These are phyloP conservation scores for Aspergillus neotritici DNA, from an alignment of 2,329 filamentous ascomycete genomes.

Conservation along the genomic window DNA sequence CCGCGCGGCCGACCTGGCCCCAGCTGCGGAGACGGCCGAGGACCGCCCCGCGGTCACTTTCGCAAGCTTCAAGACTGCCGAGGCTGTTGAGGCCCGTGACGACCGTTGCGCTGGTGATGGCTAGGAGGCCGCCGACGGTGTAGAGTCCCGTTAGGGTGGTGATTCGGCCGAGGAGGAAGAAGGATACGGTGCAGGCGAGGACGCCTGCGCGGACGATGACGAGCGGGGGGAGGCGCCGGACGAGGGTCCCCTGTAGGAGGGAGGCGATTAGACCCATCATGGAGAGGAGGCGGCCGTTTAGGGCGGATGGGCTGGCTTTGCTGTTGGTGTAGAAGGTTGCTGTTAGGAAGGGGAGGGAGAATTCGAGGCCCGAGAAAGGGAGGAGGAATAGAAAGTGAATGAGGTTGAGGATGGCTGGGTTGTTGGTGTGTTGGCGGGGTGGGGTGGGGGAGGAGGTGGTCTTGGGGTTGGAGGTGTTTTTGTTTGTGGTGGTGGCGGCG, in stretches of 20 bases:
- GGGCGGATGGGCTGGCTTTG: constrained; percentile 51
- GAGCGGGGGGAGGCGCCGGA: constrained; percentile 75
- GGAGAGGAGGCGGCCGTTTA: constrained; percentile 80
- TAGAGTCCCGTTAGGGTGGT: constrained; percentile 67
- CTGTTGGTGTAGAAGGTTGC: constrained; percentile 82
- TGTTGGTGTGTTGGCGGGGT: constrained; percentile 63
- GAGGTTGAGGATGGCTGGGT: constrained; percentile 72
- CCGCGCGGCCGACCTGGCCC: constrained; percentile 79
- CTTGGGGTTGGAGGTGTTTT: background rate
- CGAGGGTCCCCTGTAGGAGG: constrained; percentile 87
- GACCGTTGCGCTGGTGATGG: constrained; percentile 87
- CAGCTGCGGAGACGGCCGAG: constrained; percentile 73
- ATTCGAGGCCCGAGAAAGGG: constrained; percentile 98
- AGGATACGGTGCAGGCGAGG: constrained; percentile 68
- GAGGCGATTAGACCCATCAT: constrained; percentile 89
- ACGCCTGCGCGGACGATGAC: constrained; percentile 75
- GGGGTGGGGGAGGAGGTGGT: constrained; percentile 9
- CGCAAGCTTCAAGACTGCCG: constrained; percentile 79
- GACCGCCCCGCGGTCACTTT: constrained; percentile 76
- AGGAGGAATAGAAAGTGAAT: constrained; percentile 88
- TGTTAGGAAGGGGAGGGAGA: constrained; percentile 94
- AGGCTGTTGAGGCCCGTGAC: constrained; percentile 90
- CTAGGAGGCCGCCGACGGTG: constrained; percentile 72
- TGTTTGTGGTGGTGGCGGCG: constrained; percentile 13
- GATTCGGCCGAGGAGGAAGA: constrained; percentile 70